Percentiles rank a stretch among this genome's conserved stretches.
These are phyloP conservation scores for Solanum habrochaites DNA, from an alignment of 257 asterid species.

Conservation along the genomic window DNA sequence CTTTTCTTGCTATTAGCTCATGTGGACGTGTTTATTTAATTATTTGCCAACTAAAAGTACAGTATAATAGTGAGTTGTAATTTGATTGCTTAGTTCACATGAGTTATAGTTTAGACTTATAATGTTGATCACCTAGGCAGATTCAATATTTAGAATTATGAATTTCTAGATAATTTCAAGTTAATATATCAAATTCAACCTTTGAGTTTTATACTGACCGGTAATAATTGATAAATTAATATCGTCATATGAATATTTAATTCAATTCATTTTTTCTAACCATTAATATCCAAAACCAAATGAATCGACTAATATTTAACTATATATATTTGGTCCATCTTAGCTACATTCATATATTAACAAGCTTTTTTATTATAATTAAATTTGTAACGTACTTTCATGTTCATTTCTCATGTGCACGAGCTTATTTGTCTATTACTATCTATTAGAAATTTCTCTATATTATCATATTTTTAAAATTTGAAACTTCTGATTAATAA, in stretches of 20 bases:
- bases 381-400: neutral
- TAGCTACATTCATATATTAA: neutral
- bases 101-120: neutral
- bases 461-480: neutral
- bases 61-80: neutral
- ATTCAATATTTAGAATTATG: neutral
- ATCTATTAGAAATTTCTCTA: neutral
- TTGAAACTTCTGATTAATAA: neutral
- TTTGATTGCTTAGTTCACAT: neutral
- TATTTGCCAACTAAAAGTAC: neutral
- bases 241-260: neutral
- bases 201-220: rapidly evolving
- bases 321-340: neutral
- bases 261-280: neutral
- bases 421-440: neutral
- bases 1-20: neutral
- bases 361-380: neutral
- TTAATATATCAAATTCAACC: neutral
- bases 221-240: too few relatives aligned
- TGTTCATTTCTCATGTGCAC: neutral
- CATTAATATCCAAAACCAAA: neutral
- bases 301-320: neutral
- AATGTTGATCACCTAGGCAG: rapidly evolving
- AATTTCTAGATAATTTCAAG: neutral
- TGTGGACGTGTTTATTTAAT: neutral